Base-by-base conservation (phyloP, 1,139 yeast species). In the Taphrina communis region DNA sequence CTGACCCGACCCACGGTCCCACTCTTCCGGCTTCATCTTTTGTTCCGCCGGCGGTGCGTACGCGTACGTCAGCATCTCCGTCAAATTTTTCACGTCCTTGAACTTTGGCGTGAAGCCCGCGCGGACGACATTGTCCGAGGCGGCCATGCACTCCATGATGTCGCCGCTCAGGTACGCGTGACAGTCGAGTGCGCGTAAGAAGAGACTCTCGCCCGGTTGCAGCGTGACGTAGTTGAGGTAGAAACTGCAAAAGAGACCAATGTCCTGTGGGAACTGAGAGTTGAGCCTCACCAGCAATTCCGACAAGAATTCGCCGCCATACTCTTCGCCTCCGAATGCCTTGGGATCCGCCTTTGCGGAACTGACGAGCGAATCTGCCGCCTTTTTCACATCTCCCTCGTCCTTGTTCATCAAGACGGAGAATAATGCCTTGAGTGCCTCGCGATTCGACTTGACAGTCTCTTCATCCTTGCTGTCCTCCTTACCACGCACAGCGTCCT, bases 121-220 rank as follows among this genome's bases (percentile, higher is more conserved):
- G 79, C 99, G 87, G 56, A 94, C 97, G 70, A 94, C 99, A 76
- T 94, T 94, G 78, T 94, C 99, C 51, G 96, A 88, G 14, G 99
- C 97, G 62, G 99, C 99, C 99, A 94, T 94, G 82, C 99, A 95
- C 81, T 94, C 99, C 76, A 94, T 93, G 74, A 65, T 65, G 51
- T 65, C 68, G 31, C 68, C 68, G n/a, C 63, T 56, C 46, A 65
- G 35, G 44, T 65, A 65, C 42, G 68, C 68, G 36, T 65, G 68
- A 35, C 57, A 51, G 78, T 92, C 98, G 81, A 92, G 91, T 65
- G 99, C 99, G 78, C 90, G 91, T 78, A 94, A 83, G 77, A 93
- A 94, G 88, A 95, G 91, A 72, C 97, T 98, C 81, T 94, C 97
- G 72, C 99, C 99, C n/a, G 93, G 85, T 51, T 85, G 80, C 75